phyloP scores from a whole-genome alignment of 441 rosid species.

The Croton laevigatus region DNA sequence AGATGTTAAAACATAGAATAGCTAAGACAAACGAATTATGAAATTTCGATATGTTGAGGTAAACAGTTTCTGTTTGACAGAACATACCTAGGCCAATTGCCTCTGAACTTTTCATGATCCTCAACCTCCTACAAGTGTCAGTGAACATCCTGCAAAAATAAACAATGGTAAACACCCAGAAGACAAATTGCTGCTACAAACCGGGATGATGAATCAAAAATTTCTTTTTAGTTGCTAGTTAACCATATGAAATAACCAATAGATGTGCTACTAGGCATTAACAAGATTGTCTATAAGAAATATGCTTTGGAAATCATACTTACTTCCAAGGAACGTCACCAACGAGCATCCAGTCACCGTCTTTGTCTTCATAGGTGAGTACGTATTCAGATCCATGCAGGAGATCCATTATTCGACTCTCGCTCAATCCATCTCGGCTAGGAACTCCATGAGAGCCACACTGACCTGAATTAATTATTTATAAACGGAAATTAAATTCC shows the following conservation, averaged over 20 bases:
- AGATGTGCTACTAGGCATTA: background rate
- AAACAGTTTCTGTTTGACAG: background rate
- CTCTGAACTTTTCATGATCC: conserved; percentile 80
- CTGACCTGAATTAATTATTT: conserved; percentile 42
- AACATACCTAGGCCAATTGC: conserved; percentile 64
- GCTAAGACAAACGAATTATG: background rate
- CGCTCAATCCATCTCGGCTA: conserved; percentile 49
- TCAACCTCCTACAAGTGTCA: conserved; percentile 57
- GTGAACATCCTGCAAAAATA: conserved; percentile 60
- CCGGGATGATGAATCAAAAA: background rate
- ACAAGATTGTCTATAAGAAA: background rate
- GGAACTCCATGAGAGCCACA: conserved; percentile 53
- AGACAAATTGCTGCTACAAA: background rate
- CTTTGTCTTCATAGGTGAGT: conserved; percentile 80
- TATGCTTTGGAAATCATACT: conserved; percentile 29
- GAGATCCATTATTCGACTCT: conserved; percentile 55
- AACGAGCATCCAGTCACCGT: conserved; percentile 86
- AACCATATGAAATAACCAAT: conserved; percentile 7
- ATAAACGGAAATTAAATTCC: conserved; percentile 10
- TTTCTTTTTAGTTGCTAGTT: background rate
- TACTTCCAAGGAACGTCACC: conserved; percentile 96
- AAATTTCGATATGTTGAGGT: too few relatives aligned
- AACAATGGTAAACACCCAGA: background rate
- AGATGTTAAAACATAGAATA: conserved; percentile 11
- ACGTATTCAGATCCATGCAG: conserved; percentile 77